A percentile compares a stretch with the other conserved stretches of the same genome.
Conservation (phyloP, 805 yeast species). For the Candida hungchunana region DNA sequence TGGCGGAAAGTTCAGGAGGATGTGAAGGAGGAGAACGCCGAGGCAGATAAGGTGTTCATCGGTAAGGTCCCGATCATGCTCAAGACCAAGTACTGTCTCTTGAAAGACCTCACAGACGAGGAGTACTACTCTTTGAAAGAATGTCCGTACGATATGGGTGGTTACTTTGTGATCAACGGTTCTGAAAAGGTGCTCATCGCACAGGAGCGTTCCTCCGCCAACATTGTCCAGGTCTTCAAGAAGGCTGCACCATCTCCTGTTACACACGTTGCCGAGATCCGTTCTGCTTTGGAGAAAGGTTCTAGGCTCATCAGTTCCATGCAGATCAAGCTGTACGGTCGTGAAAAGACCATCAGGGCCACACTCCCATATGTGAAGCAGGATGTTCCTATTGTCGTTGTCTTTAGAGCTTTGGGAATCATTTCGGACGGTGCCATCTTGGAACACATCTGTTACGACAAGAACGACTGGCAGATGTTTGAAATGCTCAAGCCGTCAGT, state of each 20-base stretch:
- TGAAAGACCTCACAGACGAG: slow-evolving; percentile 83
- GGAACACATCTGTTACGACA: slow-evolving; percentile 97
- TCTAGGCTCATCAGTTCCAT: slow-evolving; percentile 89
- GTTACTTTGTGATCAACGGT: slow-evolving; percentile 96
- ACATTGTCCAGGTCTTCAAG: slow-evolving; percentile 96
- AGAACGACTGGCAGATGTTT: slow-evolving; percentile 98
- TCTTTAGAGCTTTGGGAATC: slow-evolving; percentile 95
- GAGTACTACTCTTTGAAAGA: slow-evolving; percentile 95
- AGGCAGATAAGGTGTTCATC: slow-evolving; percentile 77
- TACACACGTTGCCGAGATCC: slow-evolving; percentile 92
- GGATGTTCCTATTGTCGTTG: slow-evolving; percentile 95
- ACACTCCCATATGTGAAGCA: slow-evolving; percentile 94
- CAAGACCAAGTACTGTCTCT: slow-evolving; percentile 91
- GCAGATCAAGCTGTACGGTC: slow-evolving; percentile 88
- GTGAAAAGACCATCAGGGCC: slow-evolving; percentile 89
- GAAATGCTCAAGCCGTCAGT: slow-evolving; percentile 99
- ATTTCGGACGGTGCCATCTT: slow-evolving; percentile 99
- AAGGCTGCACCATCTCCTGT: slow-evolving; percentile 97
- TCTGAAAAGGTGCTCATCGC: slow-evolving; percentile 98
- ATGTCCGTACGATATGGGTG: slow-evolving; percentile 99
- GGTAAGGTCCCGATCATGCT: slow-evolving; percentile 99
- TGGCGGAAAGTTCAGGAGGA: slow-evolving; percentile 60
- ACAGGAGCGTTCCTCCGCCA: slow-evolving; percentile 97
- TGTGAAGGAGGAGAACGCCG: slow-evolving; percentile 47
- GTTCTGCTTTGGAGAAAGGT: slow-evolving; percentile 96